A percentile compares a stretch with the other conserved stretches of the same genome.
phyloP scores from a whole-genome alignment of 148 eudicot species.

The Camellia sinensis region DNA sequence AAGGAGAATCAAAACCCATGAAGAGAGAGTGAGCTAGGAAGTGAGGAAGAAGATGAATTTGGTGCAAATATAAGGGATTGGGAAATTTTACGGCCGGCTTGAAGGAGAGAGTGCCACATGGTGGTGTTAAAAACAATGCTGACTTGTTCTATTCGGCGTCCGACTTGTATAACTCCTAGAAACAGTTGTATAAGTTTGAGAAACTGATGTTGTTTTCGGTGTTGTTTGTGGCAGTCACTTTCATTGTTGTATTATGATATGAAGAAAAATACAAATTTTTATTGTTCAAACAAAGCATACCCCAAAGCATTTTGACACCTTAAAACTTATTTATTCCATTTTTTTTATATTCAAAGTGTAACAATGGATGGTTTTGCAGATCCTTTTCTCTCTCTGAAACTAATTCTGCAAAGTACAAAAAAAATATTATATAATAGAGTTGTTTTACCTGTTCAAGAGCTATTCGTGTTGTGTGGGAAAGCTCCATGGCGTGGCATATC shows the following conservation, averaged over 20 bases:
- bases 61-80: conserved; percentile 12
- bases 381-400: background rate
- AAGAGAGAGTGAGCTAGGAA: conserved; percentile 11
- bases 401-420: background rate
- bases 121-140: conserved; percentile 35
- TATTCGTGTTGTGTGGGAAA: no score
- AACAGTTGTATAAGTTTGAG: background rate
- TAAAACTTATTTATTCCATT: background rate
- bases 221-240: background rate
- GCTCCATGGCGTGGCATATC: no score
- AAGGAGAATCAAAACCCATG: conserved; percentile 6
- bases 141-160: conserved; percentile 41
- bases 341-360: background rate
- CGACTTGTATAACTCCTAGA: background rate
- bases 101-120: conserved; percentile 21
- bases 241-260: background rate
- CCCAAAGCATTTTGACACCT: background rate
- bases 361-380: background rate
- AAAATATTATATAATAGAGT: no score
- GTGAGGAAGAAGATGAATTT: background rate
- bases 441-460: no score
- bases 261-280: background rate
- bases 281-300: background rate
- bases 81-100: conserved; percentile 28
- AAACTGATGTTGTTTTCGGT: background rate